A percentile compares a stretch with the other conserved stretches of the same genome.
Conservation (phyloP, 2,329 filamentous ascomycete genomes). For the Ilyonectria mors-panacis region DNA sequence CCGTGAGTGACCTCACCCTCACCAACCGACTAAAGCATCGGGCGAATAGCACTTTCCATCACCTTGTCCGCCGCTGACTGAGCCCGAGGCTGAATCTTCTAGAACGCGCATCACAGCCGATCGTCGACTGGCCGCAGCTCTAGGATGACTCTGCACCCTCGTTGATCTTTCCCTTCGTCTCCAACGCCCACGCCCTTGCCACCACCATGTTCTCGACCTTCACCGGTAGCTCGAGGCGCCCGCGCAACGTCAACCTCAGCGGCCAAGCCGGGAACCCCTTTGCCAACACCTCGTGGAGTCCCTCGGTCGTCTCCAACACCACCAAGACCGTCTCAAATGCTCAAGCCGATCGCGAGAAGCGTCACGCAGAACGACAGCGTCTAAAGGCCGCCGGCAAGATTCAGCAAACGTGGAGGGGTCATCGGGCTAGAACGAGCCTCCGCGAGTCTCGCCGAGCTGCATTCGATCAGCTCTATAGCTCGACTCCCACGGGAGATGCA, state of each 20-base stretch:
- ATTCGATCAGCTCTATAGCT: slow-evolving; percentile 74
- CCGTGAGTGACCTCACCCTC: slow-evolving; percentile 37
- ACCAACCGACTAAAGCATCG: slow-evolving; percentile 40
- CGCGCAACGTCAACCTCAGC: slow-evolving; percentile 94
- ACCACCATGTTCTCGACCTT: slow-evolving; percentile 89
- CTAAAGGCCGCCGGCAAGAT: slow-evolving; percentile 81
- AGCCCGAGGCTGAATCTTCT: slow-evolving; percentile 47
- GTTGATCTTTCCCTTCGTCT: slow-evolving; percentile 25
- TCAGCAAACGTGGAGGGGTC: slow-evolving; percentile 87
- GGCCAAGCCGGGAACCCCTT: slow-evolving; percentile 88
- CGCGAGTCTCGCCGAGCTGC: slow-evolving; percentile 70
- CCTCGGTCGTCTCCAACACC: slow-evolving; percentile 72
- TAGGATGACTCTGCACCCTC: slow-evolving; percentile 33
- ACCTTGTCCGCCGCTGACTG: slow-evolving; percentile 43
- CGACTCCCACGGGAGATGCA: slow-evolving; percentile 50
- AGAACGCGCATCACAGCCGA: slow-evolving; percentile 39
- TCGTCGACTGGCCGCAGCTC: slow-evolving; percentile 15
- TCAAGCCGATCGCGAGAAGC: slow-evolving; percentile 85
- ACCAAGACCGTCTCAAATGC: slow-evolving; percentile 87
- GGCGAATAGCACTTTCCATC: slow-evolving; percentile 39
- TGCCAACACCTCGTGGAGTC: slow-evolving; percentile 72
- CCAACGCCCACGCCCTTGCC: slow-evolving; percentile 24
- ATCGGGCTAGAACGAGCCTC: slow-evolving; percentile 72
- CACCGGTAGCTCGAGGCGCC: slow-evolving; percentile 86
- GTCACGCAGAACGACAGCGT: slow-evolving; percentile 85